phyloP scores from a whole-genome alignment of 2,329 filamentous ascomycete genomes.

The Pseudogymnoascus sp. region DNA sequence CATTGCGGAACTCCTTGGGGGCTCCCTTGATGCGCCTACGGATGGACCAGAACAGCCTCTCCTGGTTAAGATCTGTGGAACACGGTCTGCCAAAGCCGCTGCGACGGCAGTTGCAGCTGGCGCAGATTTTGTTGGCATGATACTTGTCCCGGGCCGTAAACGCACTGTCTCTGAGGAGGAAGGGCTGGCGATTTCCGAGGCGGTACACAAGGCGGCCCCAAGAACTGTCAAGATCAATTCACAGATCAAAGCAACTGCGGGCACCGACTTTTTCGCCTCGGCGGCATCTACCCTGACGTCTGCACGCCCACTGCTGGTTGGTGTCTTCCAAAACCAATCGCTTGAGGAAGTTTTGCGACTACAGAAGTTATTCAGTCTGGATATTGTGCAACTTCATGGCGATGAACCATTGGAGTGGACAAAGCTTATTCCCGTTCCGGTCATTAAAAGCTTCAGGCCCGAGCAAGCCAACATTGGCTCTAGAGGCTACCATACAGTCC shows the following conservation, averaged over 20 bases:
- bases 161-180: constrained; percentile 72
- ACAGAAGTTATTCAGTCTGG: constrained; percentile 67
- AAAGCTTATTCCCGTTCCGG: constrained; percentile 77
- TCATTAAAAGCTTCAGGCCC: constrained; percentile 78
- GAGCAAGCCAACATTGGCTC: constrained; percentile 51
- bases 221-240: constrained; percentile 9
- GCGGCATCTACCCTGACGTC: constrained; percentile 40
- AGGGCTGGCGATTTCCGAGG: constrained; percentile 70
- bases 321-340: constrained; percentile 89
- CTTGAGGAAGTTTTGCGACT: constrained; percentile 73
- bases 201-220: constrained; percentile 47
- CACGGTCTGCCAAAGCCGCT: constrained; percentile 72
- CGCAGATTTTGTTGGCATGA: constrained; percentile 89
- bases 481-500: constrained; percentile 73
- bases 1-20: constrained; percentile 73
- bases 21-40: constrained; percentile 25
- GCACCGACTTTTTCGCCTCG: constrained; percentile 64
- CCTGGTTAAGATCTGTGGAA: constrained; percentile 93
- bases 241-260: neutral
- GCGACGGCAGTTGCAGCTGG: constrained; percentile 73
- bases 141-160: constrained; percentile 72
- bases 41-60: constrained; percentile 36
- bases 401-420: constrained; percentile 91
- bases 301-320: constrained; percentile 68
- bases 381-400: constrained; percentile 89